A percentile compares a stretch with the other conserved stretches of the same genome.
phyloP scores from a whole-genome alignment of 139 green algal genomes.

The Picochlorum sp. region DNA sequence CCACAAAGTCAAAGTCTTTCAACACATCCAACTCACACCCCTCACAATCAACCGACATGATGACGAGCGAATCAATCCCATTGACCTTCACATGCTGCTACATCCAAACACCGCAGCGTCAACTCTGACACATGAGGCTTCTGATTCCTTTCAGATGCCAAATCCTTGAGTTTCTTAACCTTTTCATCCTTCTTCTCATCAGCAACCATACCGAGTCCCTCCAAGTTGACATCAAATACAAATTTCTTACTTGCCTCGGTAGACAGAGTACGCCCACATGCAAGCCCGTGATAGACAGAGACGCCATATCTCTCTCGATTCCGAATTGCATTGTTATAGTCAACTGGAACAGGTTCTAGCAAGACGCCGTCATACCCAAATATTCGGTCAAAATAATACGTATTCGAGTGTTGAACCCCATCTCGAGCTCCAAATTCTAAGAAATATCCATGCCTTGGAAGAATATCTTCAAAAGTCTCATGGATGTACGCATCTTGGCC shows the following conservation, averaged over 20 bases:
- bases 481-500: background rate
- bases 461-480: background rate
- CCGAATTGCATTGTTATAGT: background rate
- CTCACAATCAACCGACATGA: background rate
- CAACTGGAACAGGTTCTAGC: background rate
- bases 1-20: background rate
- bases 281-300: background rate
- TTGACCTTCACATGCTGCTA: background rate
- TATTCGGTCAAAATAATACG: background rate
- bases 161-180: background rate
- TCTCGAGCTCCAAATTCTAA: constrained; percentile 1
- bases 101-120: background rate
- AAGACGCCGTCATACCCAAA: background rate
- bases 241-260: background rate
- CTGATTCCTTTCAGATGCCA: background rate
- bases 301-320: background rate
- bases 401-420: background rate
- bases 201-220: background rate
- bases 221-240: background rate
- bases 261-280: background rate
- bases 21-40: background rate
- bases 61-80: background rate
- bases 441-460: background rate
- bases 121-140: background rate
- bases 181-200: background rate